Conservation (phyloP, 78 protist genomes). For the Cavenderia fasciculata region DNA sequence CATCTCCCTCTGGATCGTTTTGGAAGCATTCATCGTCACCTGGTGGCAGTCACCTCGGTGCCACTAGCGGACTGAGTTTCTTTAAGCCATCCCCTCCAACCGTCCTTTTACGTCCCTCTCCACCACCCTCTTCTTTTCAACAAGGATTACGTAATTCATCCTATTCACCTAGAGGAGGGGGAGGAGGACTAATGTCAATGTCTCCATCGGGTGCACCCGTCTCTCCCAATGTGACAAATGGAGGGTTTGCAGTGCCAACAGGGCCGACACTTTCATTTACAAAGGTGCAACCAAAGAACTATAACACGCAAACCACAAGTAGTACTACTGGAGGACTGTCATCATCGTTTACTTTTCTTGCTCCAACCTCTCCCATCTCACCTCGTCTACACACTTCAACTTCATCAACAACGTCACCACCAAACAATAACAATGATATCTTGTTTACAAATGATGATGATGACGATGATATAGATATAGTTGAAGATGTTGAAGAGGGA, state of each 20-base stretch:
- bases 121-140: neutral
- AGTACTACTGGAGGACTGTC: neutral
- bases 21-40: too few species aligned
- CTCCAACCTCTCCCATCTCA: neutral
- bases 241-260: too few species aligned
- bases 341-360: neutral
- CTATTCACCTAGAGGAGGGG: too few species aligned
- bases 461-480: neutral
- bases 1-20: neutral
- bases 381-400: neutral
- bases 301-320: neutral
- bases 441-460: too few species aligned
- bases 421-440: conserved; percentile 1
- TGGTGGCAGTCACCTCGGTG: too few species aligned
- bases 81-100: conserved; percentile 26
- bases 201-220: too few species aligned
- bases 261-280: too few species aligned
- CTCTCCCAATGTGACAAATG: too few species aligned
- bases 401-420: neutral
- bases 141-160: neutral
- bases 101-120: neutral
- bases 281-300: too few species aligned
- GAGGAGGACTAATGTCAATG: too few species aligned
- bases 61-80: too few species aligned
- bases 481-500: neutral